Evolutionary conservation across 768 basidiomycete species (phyloP).

Genomic region (Strobilomyces dryophilus): DNA sequence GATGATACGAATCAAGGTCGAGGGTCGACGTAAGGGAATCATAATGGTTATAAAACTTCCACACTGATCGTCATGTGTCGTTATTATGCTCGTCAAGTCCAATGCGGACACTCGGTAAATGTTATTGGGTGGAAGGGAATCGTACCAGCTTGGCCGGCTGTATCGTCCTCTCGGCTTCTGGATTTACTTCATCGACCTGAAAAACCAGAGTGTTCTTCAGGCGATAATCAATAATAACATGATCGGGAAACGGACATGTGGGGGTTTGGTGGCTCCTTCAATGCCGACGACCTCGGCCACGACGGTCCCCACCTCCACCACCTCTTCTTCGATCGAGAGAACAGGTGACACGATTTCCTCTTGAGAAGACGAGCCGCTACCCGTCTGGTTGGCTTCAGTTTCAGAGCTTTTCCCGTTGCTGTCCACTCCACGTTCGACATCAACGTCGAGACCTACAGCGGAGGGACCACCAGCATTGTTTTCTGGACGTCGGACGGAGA

Average conservation of each 20-base stretch:
- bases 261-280: neutral
- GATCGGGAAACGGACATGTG: constrained; percentile 21
- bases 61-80: neutral
- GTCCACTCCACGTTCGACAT: constrained; percentile 21
- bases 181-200: constrained; percentile 8
- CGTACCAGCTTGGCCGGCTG: constrained; percentile 23
- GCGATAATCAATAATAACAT: neutral
- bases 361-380: neutral
- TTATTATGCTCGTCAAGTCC: neutral
- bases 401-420: neutral
- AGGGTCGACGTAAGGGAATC: neutral
- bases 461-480: neutral
- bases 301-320: neutral
- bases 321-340: neutral
- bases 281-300: neutral
- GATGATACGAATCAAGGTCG: neutral
- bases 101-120: constrained; percentile 11
- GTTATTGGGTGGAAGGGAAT: constrained; percentile 37
- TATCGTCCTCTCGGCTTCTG: neutral
- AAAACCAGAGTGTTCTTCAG: constrained; percentile 15
- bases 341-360: neutral
- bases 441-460: neutral
- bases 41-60: neutral
- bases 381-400: neutral
- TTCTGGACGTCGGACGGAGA: constrained; percentile 29